A percentile compares a stretch with the other conserved stretches of the same genome.
Evolutionary conservation across 1,284 basidiomycete genomes (phyloP).

Genomic region (Schizopora paradoxa): DNA sequence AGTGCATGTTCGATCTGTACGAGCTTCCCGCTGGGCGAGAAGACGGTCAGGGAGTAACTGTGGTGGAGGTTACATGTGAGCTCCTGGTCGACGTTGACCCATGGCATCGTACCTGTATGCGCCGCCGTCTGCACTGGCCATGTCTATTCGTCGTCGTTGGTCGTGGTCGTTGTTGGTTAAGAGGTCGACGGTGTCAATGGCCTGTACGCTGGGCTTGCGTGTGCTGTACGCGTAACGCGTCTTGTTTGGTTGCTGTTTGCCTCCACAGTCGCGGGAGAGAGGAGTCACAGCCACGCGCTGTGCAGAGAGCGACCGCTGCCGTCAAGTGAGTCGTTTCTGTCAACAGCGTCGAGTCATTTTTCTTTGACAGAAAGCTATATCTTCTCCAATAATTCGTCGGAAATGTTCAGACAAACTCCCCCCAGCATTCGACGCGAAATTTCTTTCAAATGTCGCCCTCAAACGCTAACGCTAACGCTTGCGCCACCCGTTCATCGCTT

Average conservation of each 20-base stretch:
- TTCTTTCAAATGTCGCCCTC: too few relatives aligned
- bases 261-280: background rate
- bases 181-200: conserved; percentile 6
- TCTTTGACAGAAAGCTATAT: conserved; percentile 3
- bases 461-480: too few relatives aligned
- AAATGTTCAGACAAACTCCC: too few relatives aligned
- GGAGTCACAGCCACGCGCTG: too few relatives aligned
- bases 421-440: too few relatives aligned
- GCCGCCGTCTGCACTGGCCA: conserved; percentile 59
- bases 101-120: conserved; percentile 61
- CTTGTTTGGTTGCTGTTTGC: conserved; percentile 4
- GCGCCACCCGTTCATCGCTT: too few relatives aligned
- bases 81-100: conserved; percentile 16
- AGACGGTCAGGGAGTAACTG: conserved; percentile 98
- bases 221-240: conserved; percentile 3
- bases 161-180: too few relatives aligned
- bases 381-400: too few relatives aligned
- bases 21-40: conserved; percentile 97
- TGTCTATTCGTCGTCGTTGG: conserved; percentile 48
- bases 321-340: background rate
- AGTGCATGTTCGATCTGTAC: conserved; percentile 99
- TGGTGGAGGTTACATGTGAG: conserved; percentile 6
- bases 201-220: background rate
- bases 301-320: too few relatives aligned
- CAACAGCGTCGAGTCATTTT: background rate